A percentile compares a stretch with the other conserved stretches of the same genome.
Conservation (phyloP, 352 stramenopile genomes). For the Phytophthora litchii region DNA sequence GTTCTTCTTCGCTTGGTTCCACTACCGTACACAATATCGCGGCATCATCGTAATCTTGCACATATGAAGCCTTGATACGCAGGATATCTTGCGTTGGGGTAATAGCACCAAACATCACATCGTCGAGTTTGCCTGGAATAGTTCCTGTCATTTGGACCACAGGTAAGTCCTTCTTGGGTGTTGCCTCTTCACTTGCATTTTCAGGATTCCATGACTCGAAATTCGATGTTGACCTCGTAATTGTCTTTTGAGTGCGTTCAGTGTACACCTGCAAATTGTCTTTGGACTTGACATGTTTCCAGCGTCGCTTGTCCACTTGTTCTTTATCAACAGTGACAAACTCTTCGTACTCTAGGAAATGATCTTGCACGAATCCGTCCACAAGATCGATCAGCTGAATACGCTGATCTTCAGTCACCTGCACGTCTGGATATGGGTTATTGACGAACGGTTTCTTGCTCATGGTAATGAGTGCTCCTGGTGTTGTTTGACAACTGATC, state of each 20-base stretch:
- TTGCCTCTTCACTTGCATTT: constrained; percentile 1
- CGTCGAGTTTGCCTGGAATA: constrained; percentile 30
- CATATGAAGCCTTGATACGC: constrained; percentile 3
- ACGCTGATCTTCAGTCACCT: constrained; percentile 17
- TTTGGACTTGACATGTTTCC: constrained; percentile 43
- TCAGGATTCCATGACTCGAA: constrained; percentile 17
- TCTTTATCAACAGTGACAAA: constrained; percentile 29
- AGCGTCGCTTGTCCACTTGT: constrained; percentile 32
- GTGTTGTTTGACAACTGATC: no score
- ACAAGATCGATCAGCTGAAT: constrained; percentile 27
- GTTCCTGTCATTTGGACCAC: constrained; percentile 29
- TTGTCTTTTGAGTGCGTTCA: constrained; percentile 15
- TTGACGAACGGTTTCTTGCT: constrained; percentile 22
- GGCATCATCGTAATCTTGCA: constrained; percentile 23
- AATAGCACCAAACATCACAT: constrained; percentile 39
- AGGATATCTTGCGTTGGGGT: constrained; percentile 31
- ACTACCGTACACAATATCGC: constrained; percentile 28
- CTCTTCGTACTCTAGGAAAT: constrained; percentile 41
- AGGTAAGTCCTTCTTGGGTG: constrained; percentile 12
- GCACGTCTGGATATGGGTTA: constrained; percentile 28
- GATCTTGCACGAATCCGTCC: constrained; percentile 21
- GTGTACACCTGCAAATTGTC: constrained; percentile 30
- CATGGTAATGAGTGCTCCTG: no score
- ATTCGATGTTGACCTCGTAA: neutral
- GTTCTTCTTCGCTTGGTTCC: constrained; percentile 24